A percentile compares a stretch with the other conserved stretches of the same genome.
Conservation (phyloP, 2,329 filamentous ascomycete species). For the Talaromyces sp. region DNA sequence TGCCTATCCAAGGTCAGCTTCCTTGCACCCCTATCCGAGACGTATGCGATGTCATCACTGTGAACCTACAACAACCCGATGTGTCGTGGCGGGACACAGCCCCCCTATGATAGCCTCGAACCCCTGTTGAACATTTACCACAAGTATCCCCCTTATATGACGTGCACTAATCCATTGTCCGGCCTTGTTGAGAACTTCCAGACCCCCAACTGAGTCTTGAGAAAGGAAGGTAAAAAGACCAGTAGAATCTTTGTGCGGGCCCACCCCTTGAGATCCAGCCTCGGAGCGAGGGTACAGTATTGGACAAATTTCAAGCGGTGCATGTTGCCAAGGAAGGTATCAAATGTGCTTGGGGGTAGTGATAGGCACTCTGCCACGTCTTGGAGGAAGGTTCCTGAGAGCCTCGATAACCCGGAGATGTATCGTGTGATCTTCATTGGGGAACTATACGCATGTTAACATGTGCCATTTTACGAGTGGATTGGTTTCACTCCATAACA, state of each 20-base stretch:
- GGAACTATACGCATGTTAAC: neutral
- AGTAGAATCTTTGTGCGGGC: constrained; percentile 59
- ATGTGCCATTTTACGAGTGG: neutral
- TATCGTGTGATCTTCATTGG: constrained; percentile 40
- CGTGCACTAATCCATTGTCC: constrained; percentile 39
- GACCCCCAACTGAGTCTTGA: constrained; percentile 32
- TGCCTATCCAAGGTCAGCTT: constrained; percentile 28
- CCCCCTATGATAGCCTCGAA: constrained; percentile 45
- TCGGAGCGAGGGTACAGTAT: constrained; percentile 43
- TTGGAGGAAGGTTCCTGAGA: constrained; percentile 52
- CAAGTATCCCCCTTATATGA: constrained; percentile 37
- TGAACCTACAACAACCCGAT: constrained; percentile 40
- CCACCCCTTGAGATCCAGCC: constrained; percentile 49
- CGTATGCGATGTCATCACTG: too few species aligned
- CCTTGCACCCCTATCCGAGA: neutral
- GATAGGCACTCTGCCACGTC: constrained; percentile 53
- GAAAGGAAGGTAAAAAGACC: constrained; percentile 62
- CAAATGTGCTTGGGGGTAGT: constrained; percentile 46
- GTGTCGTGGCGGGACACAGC: constrained; percentile 44
- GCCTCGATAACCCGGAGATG: constrained; percentile 46
- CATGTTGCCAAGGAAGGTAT: constrained; percentile 51
- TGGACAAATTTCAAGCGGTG: constrained; percentile 57
- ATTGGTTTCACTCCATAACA: neutral
- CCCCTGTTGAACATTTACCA: constrained; percentile 47
- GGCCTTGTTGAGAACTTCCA: constrained; percentile 31